A percentile compares a stretch with the other conserved stretches of the same genome.
Evolutionary conservation across 306 rosid species (phyloP).

Genomic region (Ceratonia siliqua): DNA sequence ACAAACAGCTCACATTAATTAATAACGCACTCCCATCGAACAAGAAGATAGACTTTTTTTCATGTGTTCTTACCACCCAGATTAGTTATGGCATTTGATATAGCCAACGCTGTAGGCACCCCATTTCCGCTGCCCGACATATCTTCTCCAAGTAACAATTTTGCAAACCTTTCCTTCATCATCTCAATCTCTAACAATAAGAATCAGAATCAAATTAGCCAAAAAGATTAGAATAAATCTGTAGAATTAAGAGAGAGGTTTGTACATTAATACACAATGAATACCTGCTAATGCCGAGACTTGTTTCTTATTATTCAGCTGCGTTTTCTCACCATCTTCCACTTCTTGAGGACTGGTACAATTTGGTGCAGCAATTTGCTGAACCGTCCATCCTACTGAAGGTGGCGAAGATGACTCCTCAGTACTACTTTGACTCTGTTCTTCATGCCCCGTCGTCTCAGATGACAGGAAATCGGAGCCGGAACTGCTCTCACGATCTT

Average conservation of each 20-base stretch:
- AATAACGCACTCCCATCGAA: not conserved
- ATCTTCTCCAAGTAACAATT: slow-evolving; percentile 93
- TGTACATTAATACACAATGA: not conserved
- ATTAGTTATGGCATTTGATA: slow-evolving; percentile 92
- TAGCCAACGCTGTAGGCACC: slow-evolving; percentile 80
- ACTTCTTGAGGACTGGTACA: slow-evolving; percentile 36
- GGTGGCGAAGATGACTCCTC: slow-evolving; percentile 72
- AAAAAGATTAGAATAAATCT: not conserved
- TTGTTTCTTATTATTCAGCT: slow-evolving; percentile 50
- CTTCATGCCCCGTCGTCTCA: slow-evolving; percentile 76
- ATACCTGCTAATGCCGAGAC: slow-evolving; percentile 67
- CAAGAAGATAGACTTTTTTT: not conserved
- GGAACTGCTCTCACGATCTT: slow-evolving; percentile 73
- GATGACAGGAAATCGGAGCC: slow-evolving; percentile 76
- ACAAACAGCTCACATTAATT: not conserved
- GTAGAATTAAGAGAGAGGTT: not conserved
- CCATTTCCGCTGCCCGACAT: slow-evolving; percentile 99
- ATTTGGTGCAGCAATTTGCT: slow-evolving; percentile 44
- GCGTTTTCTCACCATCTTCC: slow-evolving; percentile 43
- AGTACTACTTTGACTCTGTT: slow-evolving; percentile 74
- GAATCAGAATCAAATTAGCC: slow-evolving; percentile 42
- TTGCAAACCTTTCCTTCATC: slow-evolving; percentile 95
- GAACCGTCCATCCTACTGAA: slow-evolving; percentile 66
- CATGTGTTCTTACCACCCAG: slow-evolving; percentile 62
- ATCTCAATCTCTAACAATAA: slow-evolving; percentile 62